Conservation (phyloP, 495 filamentous ascomycete genomes). For the Rostrohypoxylon terebratum region DNA sequence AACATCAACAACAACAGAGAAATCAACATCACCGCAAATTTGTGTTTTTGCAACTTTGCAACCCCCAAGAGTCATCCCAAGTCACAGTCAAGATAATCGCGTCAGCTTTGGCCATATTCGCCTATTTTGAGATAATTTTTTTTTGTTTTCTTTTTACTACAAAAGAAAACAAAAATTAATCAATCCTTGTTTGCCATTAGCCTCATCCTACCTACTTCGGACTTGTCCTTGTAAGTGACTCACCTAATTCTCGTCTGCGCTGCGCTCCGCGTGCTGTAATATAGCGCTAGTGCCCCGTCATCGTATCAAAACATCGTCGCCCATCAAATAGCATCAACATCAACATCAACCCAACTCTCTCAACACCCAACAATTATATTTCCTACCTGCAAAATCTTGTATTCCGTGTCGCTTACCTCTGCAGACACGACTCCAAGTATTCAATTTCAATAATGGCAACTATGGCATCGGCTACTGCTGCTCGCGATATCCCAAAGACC, state of each 20-base stretch:
- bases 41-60: conserved; percentile 44
- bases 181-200: conserved; percentile 54
- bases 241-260: conserved; percentile 41
- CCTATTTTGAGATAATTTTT: conserved; percentile 49
- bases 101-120: conserved; percentile 61
- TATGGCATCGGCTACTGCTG: conserved; percentile 68
- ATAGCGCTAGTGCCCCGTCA: not conserved
- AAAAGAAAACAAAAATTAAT: conserved; percentile 51
- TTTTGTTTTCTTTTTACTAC: conserved; percentile 44
- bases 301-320: conserved; percentile 2
- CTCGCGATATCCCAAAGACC: conserved; percentile 79
- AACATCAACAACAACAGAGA: conserved; percentile 57
- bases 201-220: conserved; percentile 51
- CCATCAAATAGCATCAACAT: not conserved
- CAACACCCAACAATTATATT: conserved; percentile 8
- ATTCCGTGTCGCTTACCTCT: conserved; percentile 48
- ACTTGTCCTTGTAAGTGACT: conserved; percentile 57
- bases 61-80: conserved; percentile 61
- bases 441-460: conserved; percentile 66
- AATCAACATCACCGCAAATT: conserved; percentile 55
- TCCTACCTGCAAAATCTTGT: conserved; percentile 17
- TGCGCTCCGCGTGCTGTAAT: not conserved
- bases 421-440: conserved; percentile 63
- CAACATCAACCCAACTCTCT: not conserved
- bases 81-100: conserved; percentile 66